These are phyloP conservation scores for Nakazawaea holstii DNA, from an alignment of 805 yeast species.

Conservation along the genomic window DNA sequence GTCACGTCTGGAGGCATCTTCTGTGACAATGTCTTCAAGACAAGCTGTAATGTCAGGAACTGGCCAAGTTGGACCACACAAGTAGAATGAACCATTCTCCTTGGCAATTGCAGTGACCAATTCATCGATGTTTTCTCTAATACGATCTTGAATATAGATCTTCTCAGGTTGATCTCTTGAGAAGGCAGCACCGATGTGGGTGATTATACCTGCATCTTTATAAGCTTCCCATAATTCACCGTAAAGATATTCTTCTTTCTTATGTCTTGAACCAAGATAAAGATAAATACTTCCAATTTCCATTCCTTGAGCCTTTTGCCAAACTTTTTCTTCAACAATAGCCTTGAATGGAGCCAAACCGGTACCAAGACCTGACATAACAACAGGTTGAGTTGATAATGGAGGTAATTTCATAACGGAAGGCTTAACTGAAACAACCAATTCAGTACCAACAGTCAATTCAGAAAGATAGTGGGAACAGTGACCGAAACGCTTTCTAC, in stretches of 20 bases:
- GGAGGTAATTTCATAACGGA: constrained; percentile 96
- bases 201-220: constrained; percentile 83
- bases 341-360: constrained; percentile 99
- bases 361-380: constrained; percentile 97
- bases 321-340: constrained; percentile 88
- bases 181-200: constrained; percentile 96
- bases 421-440: constrained; percentile 92
- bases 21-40: constrained; percentile 68
- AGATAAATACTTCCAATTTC: constrained; percentile 86
- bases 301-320: constrained; percentile 86
- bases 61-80: constrained; percentile 99
- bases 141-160: constrained; percentile 91
- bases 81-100: constrained; percentile 83
- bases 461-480: constrained; percentile 89
- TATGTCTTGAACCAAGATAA: constrained; percentile 92
- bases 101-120: constrained; percentile 74
- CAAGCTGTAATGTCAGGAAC: constrained; percentile 95
- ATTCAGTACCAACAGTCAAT: constrained; percentile 71
- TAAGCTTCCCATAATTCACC: constrained; percentile 98
- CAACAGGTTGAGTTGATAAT: constrained; percentile 78
- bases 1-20: constrained; percentile 68
- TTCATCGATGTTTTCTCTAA: constrained; percentile 67
- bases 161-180: constrained; percentile 95
- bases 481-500: constrained; percentile 87
- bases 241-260: constrained; percentile 88